phyloP scores from a whole-genome alignment of 2,329 filamentous ascomycete genomes.

The Aspergillus tamarii region DNA sequence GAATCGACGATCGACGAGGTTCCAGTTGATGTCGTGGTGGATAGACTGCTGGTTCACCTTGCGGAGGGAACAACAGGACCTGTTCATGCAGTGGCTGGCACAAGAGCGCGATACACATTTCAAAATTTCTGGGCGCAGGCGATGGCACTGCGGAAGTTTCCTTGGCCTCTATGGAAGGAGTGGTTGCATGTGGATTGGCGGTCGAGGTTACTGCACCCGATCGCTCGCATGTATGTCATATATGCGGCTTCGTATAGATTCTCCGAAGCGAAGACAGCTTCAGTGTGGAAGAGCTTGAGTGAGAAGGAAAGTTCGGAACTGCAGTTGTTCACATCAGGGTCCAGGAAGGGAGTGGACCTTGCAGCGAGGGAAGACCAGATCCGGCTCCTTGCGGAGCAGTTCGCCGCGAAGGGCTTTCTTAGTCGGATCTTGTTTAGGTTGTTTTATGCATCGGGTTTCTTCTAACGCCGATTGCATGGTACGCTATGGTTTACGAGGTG shows the following conservation, averaged over 20 bases:
- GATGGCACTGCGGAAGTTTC: slow-evolving; percentile 8
- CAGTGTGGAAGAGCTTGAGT: not conserved
- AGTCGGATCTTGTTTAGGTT: not conserved
- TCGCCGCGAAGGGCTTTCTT: not conserved
- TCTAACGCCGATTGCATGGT: not conserved
- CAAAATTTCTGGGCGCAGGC: not conserved
- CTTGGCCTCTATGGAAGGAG: not conserved
- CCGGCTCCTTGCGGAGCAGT: not conserved
- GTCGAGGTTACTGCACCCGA: slow-evolving; percentile 2
- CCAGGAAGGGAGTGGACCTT: not conserved
- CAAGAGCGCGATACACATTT: not conserved
- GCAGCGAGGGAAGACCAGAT: not conserved
- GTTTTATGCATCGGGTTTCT: not conserved
- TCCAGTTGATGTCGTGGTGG: slow-evolving; percentile 14
- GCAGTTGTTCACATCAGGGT: not conserved
- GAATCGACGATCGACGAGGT: slow-evolving; percentile 10
- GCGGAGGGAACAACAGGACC: slow-evolving; percentile 6
- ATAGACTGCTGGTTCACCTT: slow-evolving; percentile 15
- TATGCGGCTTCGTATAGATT: slow-evolving; percentile 11
- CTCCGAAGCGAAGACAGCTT: slow-evolving; percentile 1
- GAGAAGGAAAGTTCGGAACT: not conserved
- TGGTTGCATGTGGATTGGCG: slow-evolving; percentile 10
- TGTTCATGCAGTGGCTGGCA: slow-evolving; percentile 14
- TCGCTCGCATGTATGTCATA: slow-evolving; percentile 5
- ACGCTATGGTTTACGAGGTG: not conserved